Base-by-base conservation (phyloP, 2,329 filamentous ascomycete genomes). In the Capronia coronata region DNA sequence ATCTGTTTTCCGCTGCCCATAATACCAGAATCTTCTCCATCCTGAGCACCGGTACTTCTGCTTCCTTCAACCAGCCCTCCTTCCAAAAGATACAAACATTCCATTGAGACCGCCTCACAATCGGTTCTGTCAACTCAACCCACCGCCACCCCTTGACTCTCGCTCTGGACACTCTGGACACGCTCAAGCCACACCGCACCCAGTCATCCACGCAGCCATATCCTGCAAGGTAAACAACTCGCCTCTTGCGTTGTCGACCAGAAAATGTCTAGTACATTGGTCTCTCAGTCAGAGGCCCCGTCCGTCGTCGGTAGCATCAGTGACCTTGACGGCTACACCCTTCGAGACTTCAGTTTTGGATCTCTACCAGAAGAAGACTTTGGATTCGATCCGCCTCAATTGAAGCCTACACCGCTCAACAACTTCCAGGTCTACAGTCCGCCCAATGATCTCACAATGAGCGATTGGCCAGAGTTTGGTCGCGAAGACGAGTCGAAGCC, bases 311-410 rank as follows among this genome's bases (percentile, higher is more conserved):
- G 46, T 32, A 56, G 53, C 42, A 49, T 58, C 51, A 58, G 48
- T 48, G 56, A 58, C 43, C 46, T 58, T 16, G 56, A 58, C 22
- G 56, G 56, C n/a, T 58, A 56, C 46, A 56, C 46, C 19, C 14
- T 58, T 29, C 41, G 53, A 45, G 50, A 55, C 46, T 52, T 52
- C 43, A 45, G 40, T 9, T 56, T 56, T 34, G 37, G 39, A 2
- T 37, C 53, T 22, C n/a, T 34, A 11, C 44, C 51, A 30, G 48
- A 54, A 19, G 58, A 59, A 32, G 53, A 59, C 43, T 61, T 61
- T 49, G 58, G 58, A 32, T 61, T 61, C 30, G 58, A 61, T 38
- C 58, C 58, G 4, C 52, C 55, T 2, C 25, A 39, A 19, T n/a
- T 45, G 11, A 56, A 55, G 30, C 44, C 21, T 16, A 41, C 7